Base-by-base conservation (phyloP, 495 filamentous ascomycete genomes). In the Penicillium bovifimosum region DNA sequence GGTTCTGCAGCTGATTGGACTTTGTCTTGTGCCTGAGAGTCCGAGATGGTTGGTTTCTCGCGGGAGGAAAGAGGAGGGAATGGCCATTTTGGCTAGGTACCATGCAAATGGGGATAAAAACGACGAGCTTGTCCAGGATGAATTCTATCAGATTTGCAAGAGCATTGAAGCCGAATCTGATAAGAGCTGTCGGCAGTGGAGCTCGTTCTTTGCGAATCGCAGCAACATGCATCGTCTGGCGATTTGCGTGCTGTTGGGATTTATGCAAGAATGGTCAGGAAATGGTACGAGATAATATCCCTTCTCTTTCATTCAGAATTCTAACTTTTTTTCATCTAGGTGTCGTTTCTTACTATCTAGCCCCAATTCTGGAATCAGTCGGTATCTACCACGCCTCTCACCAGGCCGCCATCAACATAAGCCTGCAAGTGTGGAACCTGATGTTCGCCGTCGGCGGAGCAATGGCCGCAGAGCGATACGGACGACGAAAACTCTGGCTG, bases 151-250 rank as follows among this genome's bases (percentile, higher is more conserved):
- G 41, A 72, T 70, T 65, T 66, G 60, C 51, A 56, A 76, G 72
- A 71, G 80, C 80, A 70, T 83, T 75, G 9, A 74, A 81, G 63
- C 58, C 3, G 67, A 59, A 26, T 56, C 54, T 8, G 67, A 54
- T 50, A 18, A 54, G 7, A 55, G 53, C 29, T 62, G 50, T 10
- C 55, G 52, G 7, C 48, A 46, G 4, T 67, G 52, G 68, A 64
- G 52, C 54, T 62, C 59, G 20, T 85, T 88, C 71, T 74, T 86
- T 69, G 69, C 64, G 41, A 84, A 80, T 43, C 79, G 76, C 60
- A 84, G 85, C 49, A 86, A 89, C 71, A 74, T 83, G 11, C 83
- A 85, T 63, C 76, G 84, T 8, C 58, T 86, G 6, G 42, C 62
- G 6, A 67, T 87, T 20, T 78, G 84, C 36, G 65, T 85, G 33